Conservation (phyloP, 176 grass and related monocot species). For the Dactylis glomerata region DNA sequence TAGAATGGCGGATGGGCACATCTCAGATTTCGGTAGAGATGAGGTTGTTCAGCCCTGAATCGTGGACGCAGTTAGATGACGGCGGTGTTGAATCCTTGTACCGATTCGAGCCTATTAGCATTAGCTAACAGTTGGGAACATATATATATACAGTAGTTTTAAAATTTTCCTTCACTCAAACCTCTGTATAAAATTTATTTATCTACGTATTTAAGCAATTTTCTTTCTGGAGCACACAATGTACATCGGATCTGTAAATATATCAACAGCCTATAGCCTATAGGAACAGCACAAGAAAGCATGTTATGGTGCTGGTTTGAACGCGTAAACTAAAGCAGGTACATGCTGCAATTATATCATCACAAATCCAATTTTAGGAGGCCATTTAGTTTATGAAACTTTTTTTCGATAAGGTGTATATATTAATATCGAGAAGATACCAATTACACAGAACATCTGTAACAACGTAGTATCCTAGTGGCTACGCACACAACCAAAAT, state of each 20-base stretch:
- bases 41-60: neutral
- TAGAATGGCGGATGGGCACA: neutral
- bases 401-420: too few relatives aligned
- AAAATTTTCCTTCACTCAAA: too few relatives aligned
- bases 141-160: too few relatives aligned
- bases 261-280: slow-evolving; percentile 87
- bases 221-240: slow-evolving; percentile 73
- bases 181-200: too few relatives aligned
- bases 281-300: neutral
- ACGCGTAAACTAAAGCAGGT: neutral
- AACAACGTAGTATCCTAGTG: too few relatives aligned
- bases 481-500: too few relatives aligned
- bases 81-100: neutral
- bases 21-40: neutral
- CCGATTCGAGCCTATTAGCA: neutral
- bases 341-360: neutral
- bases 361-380: neutral
- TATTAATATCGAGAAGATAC: too few relatives aligned
- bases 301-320: neutral
- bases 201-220: neutral
- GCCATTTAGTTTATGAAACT: too few relatives aligned
- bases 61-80: neutral
- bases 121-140: too few relatives aligned
- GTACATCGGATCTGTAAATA: slow-evolving; percentile 94
- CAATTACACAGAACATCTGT: too few relatives aligned